Conservation (phyloP, 371 early-diverging fungal species). For the Mortierella sp. region DNA sequence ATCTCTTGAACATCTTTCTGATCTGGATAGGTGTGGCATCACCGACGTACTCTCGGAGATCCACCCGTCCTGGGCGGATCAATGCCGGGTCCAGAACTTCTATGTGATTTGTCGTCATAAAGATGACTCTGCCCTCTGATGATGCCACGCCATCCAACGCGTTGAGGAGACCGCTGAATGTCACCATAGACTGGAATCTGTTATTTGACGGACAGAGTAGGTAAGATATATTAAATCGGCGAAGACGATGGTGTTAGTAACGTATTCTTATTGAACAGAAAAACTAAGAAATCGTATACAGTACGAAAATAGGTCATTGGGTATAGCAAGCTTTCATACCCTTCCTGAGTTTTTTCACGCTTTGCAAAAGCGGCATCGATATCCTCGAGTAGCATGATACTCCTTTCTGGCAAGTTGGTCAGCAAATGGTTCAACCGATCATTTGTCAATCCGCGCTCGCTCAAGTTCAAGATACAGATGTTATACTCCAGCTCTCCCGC, state of each 20-base stretch:
- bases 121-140: constrained; percentile 96
- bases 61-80: constrained; percentile 98
- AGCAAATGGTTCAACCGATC: constrained; percentile 95
- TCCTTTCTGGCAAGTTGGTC: constrained; percentile 94
- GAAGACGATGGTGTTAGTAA: too few relatives aligned
- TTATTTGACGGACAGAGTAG: too few relatives aligned
- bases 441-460: constrained; percentile 95
- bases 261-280: too few relatives aligned
- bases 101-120: constrained; percentile 99
- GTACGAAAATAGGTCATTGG: not conserved
- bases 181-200: constrained; percentile 92
- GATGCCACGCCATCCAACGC: constrained; percentile 99
- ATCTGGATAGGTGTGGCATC: constrained; percentile 86
- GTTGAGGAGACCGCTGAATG: constrained; percentile 98
- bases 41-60: constrained; percentile 91
- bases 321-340: constrained; percentile 10
- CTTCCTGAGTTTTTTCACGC: constrained; percentile 60
- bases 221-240: too few relatives aligned
- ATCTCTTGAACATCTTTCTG: constrained; percentile 85
- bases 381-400: constrained; percentile 98
- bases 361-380: constrained; percentile 98
- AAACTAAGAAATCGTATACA: too few relatives aligned
- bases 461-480: constrained; percentile 95
- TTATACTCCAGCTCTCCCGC: constrained; percentile 98
- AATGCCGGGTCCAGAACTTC: constrained; percentile 97